These are phyloP conservation scores for Cucurbita ficifolia DNA, from an alignment of 306 rosid genomes.

Conservation along the genomic window DNA sequence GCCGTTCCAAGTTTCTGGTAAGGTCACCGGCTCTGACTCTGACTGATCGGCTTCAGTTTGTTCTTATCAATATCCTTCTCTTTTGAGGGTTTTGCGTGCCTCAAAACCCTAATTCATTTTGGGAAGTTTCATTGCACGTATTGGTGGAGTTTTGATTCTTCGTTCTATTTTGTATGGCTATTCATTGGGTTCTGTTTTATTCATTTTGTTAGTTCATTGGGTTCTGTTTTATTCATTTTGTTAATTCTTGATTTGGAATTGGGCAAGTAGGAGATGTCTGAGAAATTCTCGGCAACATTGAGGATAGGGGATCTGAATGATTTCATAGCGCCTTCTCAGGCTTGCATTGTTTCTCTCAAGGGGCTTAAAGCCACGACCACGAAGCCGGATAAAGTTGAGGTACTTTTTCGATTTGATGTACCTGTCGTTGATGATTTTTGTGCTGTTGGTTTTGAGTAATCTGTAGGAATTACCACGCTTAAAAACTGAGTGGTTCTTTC, in stretches of 20 bases:
- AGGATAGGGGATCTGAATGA: slow-evolving; percentile 89
- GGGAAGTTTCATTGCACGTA: background rate
- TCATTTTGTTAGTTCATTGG: background rate
- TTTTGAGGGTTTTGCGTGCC: background rate
- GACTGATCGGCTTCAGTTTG: background rate
- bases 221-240: background rate
- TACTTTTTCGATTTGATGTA: background rate
- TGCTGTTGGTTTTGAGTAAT: background rate
- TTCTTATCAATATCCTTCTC: background rate
- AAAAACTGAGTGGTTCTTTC: background rate
- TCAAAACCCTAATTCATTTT: background rate
- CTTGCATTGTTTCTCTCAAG: slow-evolving; percentile 82
- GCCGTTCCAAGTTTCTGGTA: background rate
- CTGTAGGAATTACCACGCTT: background rate
- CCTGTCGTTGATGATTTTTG: no score
- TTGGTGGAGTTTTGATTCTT: background rate
- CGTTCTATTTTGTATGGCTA: background rate
- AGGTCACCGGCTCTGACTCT: background rate
- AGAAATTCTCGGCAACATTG: slow-evolving; percentile 77
- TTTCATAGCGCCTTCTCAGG: slow-evolving; percentile 83
- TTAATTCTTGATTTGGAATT: background rate
- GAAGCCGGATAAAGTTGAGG: slow-evolving; percentile 48
- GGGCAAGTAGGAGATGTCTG: slow-evolving; percentile 37
- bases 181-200: background rate
- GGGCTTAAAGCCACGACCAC: slow-evolving; percentile 37